Conservation (phyloP, 2,329 filamentous ascomycete genomes). For the Cercospora zeina region DNA sequence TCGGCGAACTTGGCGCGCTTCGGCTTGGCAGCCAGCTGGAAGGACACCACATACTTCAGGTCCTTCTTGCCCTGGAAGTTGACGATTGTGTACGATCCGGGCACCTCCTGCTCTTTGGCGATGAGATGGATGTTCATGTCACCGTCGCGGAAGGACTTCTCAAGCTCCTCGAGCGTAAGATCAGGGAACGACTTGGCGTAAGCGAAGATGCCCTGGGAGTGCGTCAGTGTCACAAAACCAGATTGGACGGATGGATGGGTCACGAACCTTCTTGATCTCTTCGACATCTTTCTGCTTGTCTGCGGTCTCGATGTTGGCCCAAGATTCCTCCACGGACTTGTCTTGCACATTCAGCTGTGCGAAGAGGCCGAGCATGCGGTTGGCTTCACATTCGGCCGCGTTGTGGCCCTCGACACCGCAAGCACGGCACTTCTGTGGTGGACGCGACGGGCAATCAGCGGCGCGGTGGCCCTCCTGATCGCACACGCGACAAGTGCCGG, state of each 20-base stretch:
- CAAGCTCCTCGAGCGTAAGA: conserved; percentile 61
- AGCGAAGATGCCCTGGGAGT: conserved; percentile 42
- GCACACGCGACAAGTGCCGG: conserved; percentile 62
- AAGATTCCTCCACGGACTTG: conserved; percentile 55
- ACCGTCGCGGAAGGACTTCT: conserved; percentile 59
- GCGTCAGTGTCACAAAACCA: conserved; percentile 16
- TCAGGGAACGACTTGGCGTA: conserved; percentile 64
- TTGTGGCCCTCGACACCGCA: conserved; percentile 61
- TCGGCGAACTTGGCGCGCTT: conserved; percentile 49
- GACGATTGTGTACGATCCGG: conserved; percentile 65
- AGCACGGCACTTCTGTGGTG: conserved; percentile 59
- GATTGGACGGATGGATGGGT: background rate
- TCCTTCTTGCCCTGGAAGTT: conserved; percentile 66
- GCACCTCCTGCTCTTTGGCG: conserved; percentile 58
- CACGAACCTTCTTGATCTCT: conserved; percentile 59
- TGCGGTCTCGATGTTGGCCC: conserved; percentile 57
- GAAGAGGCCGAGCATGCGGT: conserved; percentile 60
- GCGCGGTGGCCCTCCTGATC: conserved; percentile 57
- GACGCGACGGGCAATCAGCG: conserved; percentile 63
- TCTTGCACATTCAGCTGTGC: conserved; percentile 44
- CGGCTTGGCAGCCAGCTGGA: conserved; percentile 51
- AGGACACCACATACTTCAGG: conserved; percentile 53
- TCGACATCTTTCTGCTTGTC: conserved; percentile 59
- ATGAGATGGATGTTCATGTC: conserved; percentile 62
- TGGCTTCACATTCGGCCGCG: conserved; percentile 58